These are phyloP conservation scores for Cardamine resedifolia DNA, from an alignment of 345 rosid genomes.

Conservation along the genomic window DNA sequence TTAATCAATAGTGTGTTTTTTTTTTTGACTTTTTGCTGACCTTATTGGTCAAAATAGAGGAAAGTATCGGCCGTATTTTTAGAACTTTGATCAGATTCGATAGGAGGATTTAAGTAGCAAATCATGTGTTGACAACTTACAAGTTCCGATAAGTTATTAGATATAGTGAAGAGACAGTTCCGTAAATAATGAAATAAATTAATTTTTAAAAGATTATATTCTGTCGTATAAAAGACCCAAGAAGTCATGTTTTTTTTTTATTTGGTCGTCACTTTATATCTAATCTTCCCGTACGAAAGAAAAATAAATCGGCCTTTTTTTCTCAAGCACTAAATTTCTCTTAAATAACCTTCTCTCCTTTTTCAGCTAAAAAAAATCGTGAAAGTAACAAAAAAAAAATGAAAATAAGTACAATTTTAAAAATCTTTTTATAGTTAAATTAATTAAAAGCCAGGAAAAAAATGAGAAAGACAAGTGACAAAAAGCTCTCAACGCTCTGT, in stretches of 20 bases:
- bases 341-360: neutral
- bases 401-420: neutral
- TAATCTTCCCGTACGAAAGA: neutral
- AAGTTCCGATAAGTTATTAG: neutral
- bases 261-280: neutral
- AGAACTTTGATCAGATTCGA: neutral
- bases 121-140: neutral
- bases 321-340: neutral
- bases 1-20: neutral
- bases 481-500: constrained; percentile 33
- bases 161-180: neutral
- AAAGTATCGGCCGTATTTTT: neutral
- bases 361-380: neutral
- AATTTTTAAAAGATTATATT: neutral
- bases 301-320: neutral
- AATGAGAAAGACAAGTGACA: constrained; percentile 31
- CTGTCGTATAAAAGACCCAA: neutral
- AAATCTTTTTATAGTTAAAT: neutral
- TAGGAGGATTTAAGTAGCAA: neutral
- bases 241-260: neutral
- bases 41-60: neutral
- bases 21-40: neutral
- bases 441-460: neutral
- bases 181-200: neutral
- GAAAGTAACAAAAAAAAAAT: neutral